phyloP scores from a whole-genome alignment of 352 stramenopile genomes.

The Aphanomyces stellatus region DNA sequence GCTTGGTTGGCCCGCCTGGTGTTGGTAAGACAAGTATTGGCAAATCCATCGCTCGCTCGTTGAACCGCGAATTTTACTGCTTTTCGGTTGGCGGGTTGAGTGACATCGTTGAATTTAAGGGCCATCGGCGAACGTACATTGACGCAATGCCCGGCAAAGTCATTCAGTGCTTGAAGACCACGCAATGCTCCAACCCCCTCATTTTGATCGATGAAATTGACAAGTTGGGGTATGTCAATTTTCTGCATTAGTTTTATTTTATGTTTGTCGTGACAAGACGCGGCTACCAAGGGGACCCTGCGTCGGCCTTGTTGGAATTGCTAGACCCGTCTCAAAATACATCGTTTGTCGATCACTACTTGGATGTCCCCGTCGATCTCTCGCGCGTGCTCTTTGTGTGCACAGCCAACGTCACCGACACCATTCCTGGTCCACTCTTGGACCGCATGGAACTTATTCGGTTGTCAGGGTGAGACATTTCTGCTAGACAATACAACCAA shows the following conservation, averaged over 20 bases:
- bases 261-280: constrained; percentile 17
- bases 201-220: constrained; percentile 97
- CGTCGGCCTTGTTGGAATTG: constrained; percentile 94
- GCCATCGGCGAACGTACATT: constrained; percentile 97
- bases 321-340: constrained; percentile 96
- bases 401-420: constrained; percentile 94
- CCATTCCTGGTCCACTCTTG: constrained; percentile 95
- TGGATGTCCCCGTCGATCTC: constrained; percentile 97
- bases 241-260: neutral
- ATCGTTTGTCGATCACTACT: constrained; percentile 97
- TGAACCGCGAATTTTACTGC: constrained; percentile 97
- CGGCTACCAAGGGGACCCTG: constrained; percentile 90
- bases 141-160: constrained; percentile 98
- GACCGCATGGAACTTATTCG: constrained; percentile 99
- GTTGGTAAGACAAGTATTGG: constrained; percentile 94
- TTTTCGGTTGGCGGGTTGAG: constrained; percentile 97
- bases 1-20: constrained; percentile 91
- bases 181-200: constrained; percentile 95
- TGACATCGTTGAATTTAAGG: constrained; percentile 98
- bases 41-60: constrained; percentile 92
- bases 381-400: constrained; percentile 97
- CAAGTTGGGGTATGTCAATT: constrained; percentile 50
- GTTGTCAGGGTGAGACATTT: constrained; percentile 92
- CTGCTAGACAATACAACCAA: too few species aligned
- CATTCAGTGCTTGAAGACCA: constrained; percentile 98